A percentile compares a stretch with the other conserved stretches of the same genome.
phyloP scores from a whole-genome alignment of 2,329 filamentous ascomycete genomes.

The Beauveria asiatica region DNA sequence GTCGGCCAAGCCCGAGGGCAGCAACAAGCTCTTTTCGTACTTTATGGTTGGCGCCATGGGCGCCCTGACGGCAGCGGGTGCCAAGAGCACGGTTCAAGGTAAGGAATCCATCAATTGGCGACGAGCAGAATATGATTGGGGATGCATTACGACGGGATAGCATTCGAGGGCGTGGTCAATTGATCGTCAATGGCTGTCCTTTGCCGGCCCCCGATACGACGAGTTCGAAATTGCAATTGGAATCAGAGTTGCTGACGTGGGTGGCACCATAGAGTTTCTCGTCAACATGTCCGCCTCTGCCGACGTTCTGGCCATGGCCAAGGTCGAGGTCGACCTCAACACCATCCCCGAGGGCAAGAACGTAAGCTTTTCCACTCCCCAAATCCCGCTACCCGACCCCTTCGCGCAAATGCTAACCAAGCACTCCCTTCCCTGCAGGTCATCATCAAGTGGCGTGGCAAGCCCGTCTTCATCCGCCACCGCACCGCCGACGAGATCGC shows the following conservation, averaged over 20 bases:
- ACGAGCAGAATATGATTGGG: background rate
- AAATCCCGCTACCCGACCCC: background rate
- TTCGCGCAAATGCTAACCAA: background rate
- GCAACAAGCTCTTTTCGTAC: conserved; percentile 88
- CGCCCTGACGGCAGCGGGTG: conserved; percentile 81
- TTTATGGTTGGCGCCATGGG: conserved; percentile 98
- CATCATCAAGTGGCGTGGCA: conserved; percentile 99
- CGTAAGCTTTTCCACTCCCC: conserved; percentile 45
- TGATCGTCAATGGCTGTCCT: background rate
- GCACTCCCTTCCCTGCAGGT: conserved; percentile 44
- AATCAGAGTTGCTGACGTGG: conserved; percentile 18
- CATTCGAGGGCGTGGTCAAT: background rate
- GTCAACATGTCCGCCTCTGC: conserved; percentile 99
- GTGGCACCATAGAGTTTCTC: conserved; percentile 68
- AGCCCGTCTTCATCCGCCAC: conserved; percentile 99
- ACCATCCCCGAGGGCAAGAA: conserved; percentile 99
- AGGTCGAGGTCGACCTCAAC: conserved; percentile 93
- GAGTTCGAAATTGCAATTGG: background rate
- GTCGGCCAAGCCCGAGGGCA: conserved; percentile 52
- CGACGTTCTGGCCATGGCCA: conserved; percentile 97
- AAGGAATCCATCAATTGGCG: conserved; percentile 30
- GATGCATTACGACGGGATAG: background rate
- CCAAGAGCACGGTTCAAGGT: conserved; percentile 98
- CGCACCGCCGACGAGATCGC: conserved; percentile 88
- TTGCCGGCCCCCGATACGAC: background rate